Conservation (phyloP, 768 basidiomycete species). For the Mycena kentingensis region DNA sequence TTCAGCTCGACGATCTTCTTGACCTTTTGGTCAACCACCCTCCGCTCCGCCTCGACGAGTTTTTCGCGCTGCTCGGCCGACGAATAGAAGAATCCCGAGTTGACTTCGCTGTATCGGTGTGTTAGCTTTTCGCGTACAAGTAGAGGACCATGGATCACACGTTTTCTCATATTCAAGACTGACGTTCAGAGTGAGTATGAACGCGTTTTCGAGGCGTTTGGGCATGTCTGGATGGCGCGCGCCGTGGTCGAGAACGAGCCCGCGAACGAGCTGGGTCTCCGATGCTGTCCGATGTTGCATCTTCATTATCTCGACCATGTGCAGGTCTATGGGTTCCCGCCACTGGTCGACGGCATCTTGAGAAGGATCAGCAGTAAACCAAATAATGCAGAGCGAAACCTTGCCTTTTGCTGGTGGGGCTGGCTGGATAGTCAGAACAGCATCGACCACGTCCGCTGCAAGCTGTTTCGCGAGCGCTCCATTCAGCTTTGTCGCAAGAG, state of each 20-base stretch:
- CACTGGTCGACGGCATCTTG: constrained; percentile 69
- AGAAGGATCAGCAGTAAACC: constrained; percentile 18
- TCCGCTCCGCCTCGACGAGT: constrained; percentile 94
- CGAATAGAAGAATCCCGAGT: constrained; percentile 99
- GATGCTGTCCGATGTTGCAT: constrained; percentile 99
- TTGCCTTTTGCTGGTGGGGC: constrained; percentile 62
- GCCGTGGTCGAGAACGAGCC: constrained; percentile 96
- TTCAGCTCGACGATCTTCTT: constrained; percentile 97
- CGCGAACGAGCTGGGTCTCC: constrained; percentile 93
- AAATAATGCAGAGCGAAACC: constrained; percentile 13
- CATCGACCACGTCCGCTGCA: constrained; percentile 92
- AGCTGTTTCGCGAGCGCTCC: constrained; percentile 80
- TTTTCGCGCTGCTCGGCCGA: constrained; percentile 98
- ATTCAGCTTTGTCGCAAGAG: constrained; percentile 91
- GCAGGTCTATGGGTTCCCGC: constrained; percentile 92
- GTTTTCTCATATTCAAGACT: constrained; percentile 99
- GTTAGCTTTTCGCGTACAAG: constrained; percentile 25
- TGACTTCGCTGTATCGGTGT: constrained; percentile 77
- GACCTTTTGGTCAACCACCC: constrained; percentile 91
- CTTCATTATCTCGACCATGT: constrained; percentile 99
- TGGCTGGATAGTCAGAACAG: constrained; percentile 85
- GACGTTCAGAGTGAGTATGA: constrained; percentile 93
- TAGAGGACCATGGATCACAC: constrained; percentile 51
- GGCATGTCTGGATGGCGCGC: constrained; percentile 99
- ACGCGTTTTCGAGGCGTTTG: constrained; percentile 95